Evolutionary conservation across 1,139 yeast species (phyloP).

Genomic region (Yamadazyma triangularis): DNA sequence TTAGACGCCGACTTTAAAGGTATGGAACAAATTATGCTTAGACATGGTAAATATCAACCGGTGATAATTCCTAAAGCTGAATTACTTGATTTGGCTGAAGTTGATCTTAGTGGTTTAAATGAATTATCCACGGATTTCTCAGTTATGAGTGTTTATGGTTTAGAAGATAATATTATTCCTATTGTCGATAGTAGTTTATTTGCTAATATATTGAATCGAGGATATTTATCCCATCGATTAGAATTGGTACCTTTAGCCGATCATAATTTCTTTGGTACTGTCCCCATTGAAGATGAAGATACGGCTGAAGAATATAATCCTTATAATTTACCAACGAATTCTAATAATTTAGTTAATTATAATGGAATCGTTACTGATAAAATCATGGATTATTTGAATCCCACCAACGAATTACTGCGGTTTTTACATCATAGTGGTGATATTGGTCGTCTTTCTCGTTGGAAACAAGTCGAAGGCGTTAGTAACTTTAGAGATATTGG

Average conservation of each 20-base stretch:
- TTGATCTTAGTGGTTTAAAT: conserved; percentile 42
- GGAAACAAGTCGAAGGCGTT: conserved; percentile 65
- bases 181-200: conserved; percentile 55
- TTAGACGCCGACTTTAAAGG: conserved; percentile 15
- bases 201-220: conserved; percentile 52
- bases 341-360: conserved; percentile 48
- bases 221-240: conserved; percentile 50
- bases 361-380: conserved; percentile 50
- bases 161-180: conserved; percentile 63
- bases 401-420: conserved; percentile 47
- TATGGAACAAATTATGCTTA: conserved; percentile 28
- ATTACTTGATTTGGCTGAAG: conserved; percentile 46
- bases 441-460: conserved; percentile 44
- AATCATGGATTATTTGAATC: conserved; percentile 49
- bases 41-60: conserved; percentile 46
- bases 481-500: conserved; percentile 78
- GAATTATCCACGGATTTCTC: conserved; percentile 44
- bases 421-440: conserved; percentile 36
- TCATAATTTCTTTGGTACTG: conserved; percentile 68
- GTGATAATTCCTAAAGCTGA: conserved; percentile 50
- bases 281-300: conserved; percentile 24
- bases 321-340: conserved; percentile 37
- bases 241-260: conserved; percentile 65
- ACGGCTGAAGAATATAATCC: conserved; percentile 33
- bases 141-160: conserved; percentile 70